Percentiles rank a stretch among this genome's conserved stretches.
phyloP scores from a whole-genome alignment of 116 monocot genomes.

The Iris pallida region DNA sequence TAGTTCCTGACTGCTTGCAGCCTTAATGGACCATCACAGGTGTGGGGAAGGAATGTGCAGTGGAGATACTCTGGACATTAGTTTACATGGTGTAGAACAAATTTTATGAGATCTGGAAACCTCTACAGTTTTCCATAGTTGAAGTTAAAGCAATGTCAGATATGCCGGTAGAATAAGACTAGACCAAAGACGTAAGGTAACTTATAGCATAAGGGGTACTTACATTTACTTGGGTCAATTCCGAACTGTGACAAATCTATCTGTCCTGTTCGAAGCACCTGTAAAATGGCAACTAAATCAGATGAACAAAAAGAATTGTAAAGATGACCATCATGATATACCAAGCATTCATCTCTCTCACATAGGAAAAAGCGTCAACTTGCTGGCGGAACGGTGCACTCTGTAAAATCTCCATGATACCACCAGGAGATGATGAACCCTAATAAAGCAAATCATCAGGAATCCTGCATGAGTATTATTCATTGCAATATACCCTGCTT shows the following conservation, averaged over 20 bases:
- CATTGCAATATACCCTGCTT: background rate
- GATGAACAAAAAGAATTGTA: background rate
- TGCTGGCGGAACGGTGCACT: slow-evolving; percentile 95
- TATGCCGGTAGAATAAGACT: too few relatives aligned
- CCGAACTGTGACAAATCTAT: slow-evolving; percentile 89
- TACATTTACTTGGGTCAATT: slow-evolving; percentile 93
- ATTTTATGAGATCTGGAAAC: background rate
- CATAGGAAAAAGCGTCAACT: slow-evolving; percentile 87
- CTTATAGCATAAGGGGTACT: slow-evolving; percentile 8
- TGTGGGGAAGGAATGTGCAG: too few relatives aligned
- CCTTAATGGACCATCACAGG: too few relatives aligned
- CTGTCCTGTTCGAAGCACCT: slow-evolving; percentile 95
- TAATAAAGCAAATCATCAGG: slow-evolving; percentile 18
- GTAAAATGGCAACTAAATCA: slow-evolving; percentile 5
- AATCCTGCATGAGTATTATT: background rate
- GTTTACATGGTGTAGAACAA: too few relatives aligned
- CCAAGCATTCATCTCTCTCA: slow-evolving; percentile 19
- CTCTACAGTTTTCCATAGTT: background rate
- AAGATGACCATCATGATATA: background rate
- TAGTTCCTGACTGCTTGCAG: too few relatives aligned
- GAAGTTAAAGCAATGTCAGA: too few relatives aligned
- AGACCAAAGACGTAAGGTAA: too few relatives aligned
- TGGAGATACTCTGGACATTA: too few relatives aligned
- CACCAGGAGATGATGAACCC: slow-evolving; percentile 69
- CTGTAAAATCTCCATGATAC: slow-evolving; percentile 70